Conservation (phyloP, 2,329 filamentous ascomycete species). For the Ascochyta pisi region DNA sequence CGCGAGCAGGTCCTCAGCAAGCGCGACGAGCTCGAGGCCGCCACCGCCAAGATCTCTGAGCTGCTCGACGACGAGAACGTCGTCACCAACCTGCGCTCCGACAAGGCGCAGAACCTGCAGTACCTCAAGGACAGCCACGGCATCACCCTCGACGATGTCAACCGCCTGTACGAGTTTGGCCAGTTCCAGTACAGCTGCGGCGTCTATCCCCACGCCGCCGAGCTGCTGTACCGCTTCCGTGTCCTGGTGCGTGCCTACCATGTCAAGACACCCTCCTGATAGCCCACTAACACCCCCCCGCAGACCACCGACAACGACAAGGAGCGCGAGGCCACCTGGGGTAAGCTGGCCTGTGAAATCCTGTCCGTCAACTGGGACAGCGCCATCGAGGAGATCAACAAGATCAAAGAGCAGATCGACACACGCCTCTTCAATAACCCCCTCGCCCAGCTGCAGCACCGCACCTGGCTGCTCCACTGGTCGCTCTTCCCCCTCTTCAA, state of each 20-base stretch:
- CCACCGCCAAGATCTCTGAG: conserved; percentile 86
- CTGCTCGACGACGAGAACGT: conserved; percentile 89
- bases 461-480: conserved; percentile 98
- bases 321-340: conserved; percentile 94
- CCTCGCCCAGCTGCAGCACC: conserved; percentile 92
- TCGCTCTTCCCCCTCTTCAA: conserved; percentile 99
- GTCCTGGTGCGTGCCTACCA: conserved; percentile 65
- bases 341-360: conserved; percentile 96
- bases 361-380: conserved; percentile 94
- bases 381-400: conserved; percentile 70
- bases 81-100: conserved; percentile 86
- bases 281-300: neutral
- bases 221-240: conserved; percentile 96
- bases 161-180: conserved; percentile 93
- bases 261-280: too few species aligned
- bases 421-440: conserved; percentile 95
- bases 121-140: conserved; percentile 96
- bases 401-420: conserved; percentile 79
- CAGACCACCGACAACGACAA: conserved; percentile 96
- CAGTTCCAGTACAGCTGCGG: conserved; percentile 98
- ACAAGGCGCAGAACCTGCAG: conserved; percentile 98
- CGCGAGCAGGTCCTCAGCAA: conserved; percentile 85
- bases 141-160: conserved; percentile 93
- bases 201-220: conserved; percentile 87
- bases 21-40: conserved; percentile 83